Evolutionary conservation across 148 eudicot genomes (phyloP).

Genomic region (Fagopyrum homotropicum): DNA sequence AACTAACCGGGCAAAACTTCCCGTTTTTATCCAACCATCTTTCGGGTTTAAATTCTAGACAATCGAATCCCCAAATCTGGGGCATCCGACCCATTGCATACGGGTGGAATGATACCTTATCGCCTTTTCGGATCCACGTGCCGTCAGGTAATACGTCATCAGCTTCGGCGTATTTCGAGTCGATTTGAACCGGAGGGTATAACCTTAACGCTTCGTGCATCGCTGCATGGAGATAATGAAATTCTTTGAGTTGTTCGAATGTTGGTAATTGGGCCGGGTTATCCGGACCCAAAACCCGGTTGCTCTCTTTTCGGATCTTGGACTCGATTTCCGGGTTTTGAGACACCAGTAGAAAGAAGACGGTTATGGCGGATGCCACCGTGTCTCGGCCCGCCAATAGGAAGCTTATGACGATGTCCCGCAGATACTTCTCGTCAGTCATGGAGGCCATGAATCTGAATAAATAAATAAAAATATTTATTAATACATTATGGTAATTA

Average conservation of each 20-base stretch:
- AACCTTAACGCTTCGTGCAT: constrained; percentile 32
- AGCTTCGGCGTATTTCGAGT: constrained; percentile 33
- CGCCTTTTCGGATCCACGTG: constrained; percentile 30
- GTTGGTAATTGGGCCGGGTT: constrained; percentile 19
- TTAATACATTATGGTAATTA: background rate
- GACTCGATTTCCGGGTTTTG: constrained; percentile 33
- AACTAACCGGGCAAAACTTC: constrained; percentile 23
- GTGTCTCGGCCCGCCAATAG: constrained; percentile 63
- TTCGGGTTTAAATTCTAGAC: constrained; percentile 37
- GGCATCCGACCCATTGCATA: constrained; percentile 53
- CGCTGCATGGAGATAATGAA: constrained; percentile 35
- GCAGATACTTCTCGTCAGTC: constrained; percentile 29
- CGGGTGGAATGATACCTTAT: constrained; percentile 40
- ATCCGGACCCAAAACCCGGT: constrained; percentile 19
- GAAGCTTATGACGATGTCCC: constrained; percentile 56
- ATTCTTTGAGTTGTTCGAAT: constrained; percentile 23
- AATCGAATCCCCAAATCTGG: constrained; percentile 34
- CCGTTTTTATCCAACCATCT: constrained; percentile 39
- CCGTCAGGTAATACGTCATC: constrained; percentile 43
- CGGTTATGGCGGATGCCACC: constrained; percentile 47
- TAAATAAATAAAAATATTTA: background rate
- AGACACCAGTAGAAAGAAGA: constrained; percentile 42
- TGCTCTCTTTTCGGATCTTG: constrained; percentile 33
- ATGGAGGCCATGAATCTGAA: constrained; percentile 37
- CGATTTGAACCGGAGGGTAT: constrained; percentile 37